Percentiles rank a stretch among this genome's conserved stretches.
Evolutionary conservation across 164 flowering plant species (phyloP).

Genomic region (Liquidambar formosana): DNA sequence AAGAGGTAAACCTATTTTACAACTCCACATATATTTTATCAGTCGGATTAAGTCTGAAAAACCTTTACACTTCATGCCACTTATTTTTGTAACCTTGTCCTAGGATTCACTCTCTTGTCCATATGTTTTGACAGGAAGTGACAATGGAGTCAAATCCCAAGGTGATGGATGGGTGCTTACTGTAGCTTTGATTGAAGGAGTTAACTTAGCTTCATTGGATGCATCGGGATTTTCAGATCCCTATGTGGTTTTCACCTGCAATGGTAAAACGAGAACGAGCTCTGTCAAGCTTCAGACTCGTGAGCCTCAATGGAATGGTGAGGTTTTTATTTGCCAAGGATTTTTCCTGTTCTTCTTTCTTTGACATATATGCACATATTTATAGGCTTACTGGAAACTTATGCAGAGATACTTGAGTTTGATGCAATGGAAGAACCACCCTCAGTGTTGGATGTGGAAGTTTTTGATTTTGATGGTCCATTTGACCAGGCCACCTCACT

Average conservation of each 20-base stretch:
- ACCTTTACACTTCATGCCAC: not conserved
- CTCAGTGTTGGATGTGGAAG: constrained; percentile 79
- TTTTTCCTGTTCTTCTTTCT: not conserved
- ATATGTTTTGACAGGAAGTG: constrained; percentile 48
- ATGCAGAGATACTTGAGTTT: constrained; percentile 84
- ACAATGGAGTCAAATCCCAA: constrained; percentile 70
- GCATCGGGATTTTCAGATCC: constrained; percentile 53
- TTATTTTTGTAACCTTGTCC: not conserved
- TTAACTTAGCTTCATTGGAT: constrained; percentile 49
- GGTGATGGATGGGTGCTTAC: constrained; percentile 92
- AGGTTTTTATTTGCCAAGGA: constrained; percentile 17
- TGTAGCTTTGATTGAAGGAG: constrained; percentile 83
- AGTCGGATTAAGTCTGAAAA: not conserved
- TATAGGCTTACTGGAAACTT: not conserved
- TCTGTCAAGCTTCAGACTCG: constrained; percentile 76
- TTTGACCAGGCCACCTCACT: constrained; percentile 73
- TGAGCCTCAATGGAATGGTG: constrained; percentile 84
- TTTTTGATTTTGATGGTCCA: constrained; percentile 82
- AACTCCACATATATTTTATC: not conserved
- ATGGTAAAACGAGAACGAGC: constrained; percentile 79
- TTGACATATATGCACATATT: not conserved
- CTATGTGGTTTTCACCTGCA: constrained; percentile 79
- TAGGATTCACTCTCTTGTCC: constrained; percentile 5
- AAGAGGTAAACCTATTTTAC: constrained; percentile 40
- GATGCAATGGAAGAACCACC: constrained; percentile 92